These are phyloP conservation scores for Eragrostis tef DNA, from an alignment of 202 grass and related monocot species.

Conservation along the genomic window DNA sequence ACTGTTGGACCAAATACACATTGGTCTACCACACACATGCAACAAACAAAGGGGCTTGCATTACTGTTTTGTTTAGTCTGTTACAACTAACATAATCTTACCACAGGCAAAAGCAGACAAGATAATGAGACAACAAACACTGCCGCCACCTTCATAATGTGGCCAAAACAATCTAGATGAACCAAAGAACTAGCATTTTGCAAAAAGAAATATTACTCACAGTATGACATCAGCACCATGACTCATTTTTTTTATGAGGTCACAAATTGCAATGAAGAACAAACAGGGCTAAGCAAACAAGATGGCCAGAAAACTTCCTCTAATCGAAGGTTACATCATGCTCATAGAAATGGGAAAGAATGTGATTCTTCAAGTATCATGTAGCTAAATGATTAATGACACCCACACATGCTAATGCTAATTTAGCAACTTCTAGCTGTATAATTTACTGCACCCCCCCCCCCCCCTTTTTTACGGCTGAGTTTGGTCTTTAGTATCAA, in stretches of 20 bases:
- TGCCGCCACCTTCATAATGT: background rate
- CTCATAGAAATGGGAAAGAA: background rate
- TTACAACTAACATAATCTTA: conserved; percentile 10
- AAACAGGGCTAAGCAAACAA: no score
- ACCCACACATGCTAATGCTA: background rate
- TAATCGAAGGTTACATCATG: background rate
- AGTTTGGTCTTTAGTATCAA: conserved; percentile 1
- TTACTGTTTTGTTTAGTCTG: conserved; percentile 10
- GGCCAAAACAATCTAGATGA: background rate
- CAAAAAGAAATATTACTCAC: no score
- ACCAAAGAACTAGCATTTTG: background rate
- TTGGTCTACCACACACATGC: background rate
- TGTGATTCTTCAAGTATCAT: background rate
- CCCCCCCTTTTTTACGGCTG: background rate
- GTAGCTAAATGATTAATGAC: conserved; percentile 1
- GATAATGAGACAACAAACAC: background rate
- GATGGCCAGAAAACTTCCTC: no score
- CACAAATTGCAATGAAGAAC: no score
- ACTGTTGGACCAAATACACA: background rate
- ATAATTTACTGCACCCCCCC: background rate
- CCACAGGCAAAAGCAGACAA: background rate
- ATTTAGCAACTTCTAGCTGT: conserved; percentile 28
- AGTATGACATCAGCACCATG: no score
- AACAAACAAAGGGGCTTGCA: background rate
- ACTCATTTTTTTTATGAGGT: no score